Conservation (phyloP, 257 asterid genomes). For the Solanum chiquidenum region DNA sequence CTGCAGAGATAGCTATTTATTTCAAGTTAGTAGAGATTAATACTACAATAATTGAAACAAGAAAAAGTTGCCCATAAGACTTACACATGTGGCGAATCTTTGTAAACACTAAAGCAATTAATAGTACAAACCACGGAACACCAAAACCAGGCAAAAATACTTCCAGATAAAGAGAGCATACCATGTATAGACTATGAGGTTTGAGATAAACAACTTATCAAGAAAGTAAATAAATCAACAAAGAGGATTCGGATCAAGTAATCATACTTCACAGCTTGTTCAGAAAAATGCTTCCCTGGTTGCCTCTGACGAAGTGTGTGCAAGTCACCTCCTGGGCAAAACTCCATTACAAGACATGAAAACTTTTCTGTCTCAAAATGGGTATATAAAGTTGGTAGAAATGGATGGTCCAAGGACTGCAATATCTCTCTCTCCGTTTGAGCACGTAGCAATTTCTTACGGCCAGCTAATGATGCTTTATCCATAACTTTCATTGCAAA, state of each 20-base stretch:
- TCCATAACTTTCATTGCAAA: conserved; percentile 2
- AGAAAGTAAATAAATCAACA: neutral
- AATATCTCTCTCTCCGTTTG: neutral
- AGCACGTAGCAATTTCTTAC: conserved; percentile 1
- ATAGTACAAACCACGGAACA: neutral
- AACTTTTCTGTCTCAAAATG: neutral
- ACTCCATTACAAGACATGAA: neutral
- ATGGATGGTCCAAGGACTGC: conserved; percentile 2
- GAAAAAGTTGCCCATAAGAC: neutral
- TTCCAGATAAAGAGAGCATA: neutral
- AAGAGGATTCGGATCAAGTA: neutral
- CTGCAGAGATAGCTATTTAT: neutral
- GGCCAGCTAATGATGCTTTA: neutral
- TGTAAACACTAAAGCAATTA: neutral
- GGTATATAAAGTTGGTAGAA: neutral
- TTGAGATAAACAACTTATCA: neutral
- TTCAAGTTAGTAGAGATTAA: neutral
- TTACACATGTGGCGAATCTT: neutral
- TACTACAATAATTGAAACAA: neutral
- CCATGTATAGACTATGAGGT: neutral
- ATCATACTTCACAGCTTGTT: neutral
- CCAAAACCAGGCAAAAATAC: neutral
- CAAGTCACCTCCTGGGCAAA: neutral
- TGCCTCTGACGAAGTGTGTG: conserved; percentile 3
- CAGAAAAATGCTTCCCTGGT: neutral